phyloP scores from a whole-genome alignment of 2,329 filamentous ascomycete genomes.

The Colletotrichum sp. region DNA sequence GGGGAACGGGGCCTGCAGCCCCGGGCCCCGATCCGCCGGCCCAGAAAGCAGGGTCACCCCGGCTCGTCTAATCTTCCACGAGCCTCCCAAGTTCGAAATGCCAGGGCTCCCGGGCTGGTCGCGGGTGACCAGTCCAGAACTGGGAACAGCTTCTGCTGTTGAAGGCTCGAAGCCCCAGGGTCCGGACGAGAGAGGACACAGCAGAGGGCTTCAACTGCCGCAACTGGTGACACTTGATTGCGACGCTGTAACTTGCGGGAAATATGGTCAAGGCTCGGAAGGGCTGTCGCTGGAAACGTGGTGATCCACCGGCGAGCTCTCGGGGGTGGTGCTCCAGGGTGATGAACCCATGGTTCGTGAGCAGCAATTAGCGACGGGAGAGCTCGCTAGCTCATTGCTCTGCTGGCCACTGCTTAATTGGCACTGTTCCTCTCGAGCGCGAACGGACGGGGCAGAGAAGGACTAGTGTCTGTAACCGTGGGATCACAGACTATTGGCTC shows the following conservation, averaged over 20 bases:
- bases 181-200: background rate
- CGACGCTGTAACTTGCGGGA: slow-evolving; percentile 16
- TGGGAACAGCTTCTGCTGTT: background rate
- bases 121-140: slow-evolving; percentile 12
- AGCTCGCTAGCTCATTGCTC: background rate
- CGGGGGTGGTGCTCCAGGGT: background rate
- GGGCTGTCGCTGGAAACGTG: slow-evolving; percentile 1
- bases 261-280: slow-evolving; percentile 1
- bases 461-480: background rate
- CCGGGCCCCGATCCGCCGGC: slow-evolving; percentile 12
- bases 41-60: slow-evolving; percentile 15
- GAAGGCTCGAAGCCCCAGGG: background rate
- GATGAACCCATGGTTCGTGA: slow-evolving; percentile 13
- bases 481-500: background rate
- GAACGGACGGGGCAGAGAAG: background rate
- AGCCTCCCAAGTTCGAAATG: background rate
- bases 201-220: background rate
- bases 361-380: background rate
- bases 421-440: background rate
- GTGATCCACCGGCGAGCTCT: background rate
- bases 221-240: slow-evolving; percentile 2
- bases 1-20: background rate
- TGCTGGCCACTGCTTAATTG: background rate
- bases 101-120: slow-evolving; percentile 3
- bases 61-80: slow-evolving; percentile 20